These are phyloP conservation scores for Aspergillus avenaceus DNA, from an alignment of 495 filamentous ascomycete species.

Conservation along the genomic window DNA sequence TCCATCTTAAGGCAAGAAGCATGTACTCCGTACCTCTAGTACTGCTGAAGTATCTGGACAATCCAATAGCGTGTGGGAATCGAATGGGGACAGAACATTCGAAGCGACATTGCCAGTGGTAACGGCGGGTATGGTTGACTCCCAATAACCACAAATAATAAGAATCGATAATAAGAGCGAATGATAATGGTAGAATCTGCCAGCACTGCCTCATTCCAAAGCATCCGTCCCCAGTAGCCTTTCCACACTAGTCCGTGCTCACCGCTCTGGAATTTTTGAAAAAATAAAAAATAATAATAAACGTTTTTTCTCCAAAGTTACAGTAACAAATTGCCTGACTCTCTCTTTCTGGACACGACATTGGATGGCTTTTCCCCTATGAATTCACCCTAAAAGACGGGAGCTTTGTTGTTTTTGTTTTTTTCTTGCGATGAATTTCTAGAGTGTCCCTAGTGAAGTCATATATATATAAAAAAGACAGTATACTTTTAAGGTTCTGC, in stretches of 20 bases:
- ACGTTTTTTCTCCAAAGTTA: too few species aligned
- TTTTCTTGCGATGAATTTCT: too few species aligned
- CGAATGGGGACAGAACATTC: conserved; percentile 4
- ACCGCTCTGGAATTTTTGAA: conserved; percentile 15
- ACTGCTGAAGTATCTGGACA: background rate
- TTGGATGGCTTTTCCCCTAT: too few species aligned
- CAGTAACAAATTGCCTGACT: too few species aligned
- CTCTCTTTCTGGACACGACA: too few species aligned
- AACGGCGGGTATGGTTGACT: conserved; percentile 2
- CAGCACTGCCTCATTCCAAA: conserved; percentile 26
- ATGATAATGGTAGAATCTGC: conserved; percentile 6
- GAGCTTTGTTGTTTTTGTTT: too few species aligned
- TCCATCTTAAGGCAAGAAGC: too few species aligned
- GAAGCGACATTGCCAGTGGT: conserved; percentile 3
- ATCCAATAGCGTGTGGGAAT: conserved; percentile 3
- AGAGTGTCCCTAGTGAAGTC: too few species aligned
- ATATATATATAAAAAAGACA: too few species aligned
- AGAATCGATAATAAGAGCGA: conserved; percentile 1
- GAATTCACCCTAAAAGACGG: too few species aligned
- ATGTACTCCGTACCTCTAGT: background rate
- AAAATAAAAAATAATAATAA: background rate
- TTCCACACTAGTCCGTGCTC: conserved; percentile 10
- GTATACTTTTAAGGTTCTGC: background rate
- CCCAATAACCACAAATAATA: background rate
- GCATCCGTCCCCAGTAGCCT: conserved; percentile 9